A percentile compares a stretch with the other conserved stretches of the same genome.
Conservation (phyloP, 352 stramenopile genomes). For the Phytophthora aleatoria region DNA sequence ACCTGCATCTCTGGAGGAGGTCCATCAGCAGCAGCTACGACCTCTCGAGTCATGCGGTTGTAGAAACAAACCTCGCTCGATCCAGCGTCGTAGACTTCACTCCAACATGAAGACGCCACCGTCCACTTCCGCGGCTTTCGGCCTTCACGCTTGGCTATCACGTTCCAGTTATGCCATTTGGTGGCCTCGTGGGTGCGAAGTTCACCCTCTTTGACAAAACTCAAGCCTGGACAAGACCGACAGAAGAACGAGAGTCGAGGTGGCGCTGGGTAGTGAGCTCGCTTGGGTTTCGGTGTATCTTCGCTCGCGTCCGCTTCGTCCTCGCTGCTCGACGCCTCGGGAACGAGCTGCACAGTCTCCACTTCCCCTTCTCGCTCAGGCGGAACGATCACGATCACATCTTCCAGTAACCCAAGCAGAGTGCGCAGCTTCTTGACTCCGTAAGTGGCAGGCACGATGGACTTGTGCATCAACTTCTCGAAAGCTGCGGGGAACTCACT, state of each 20-base stretch:
- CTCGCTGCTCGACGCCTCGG: conserved; percentile 39
- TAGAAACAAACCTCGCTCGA: conserved; percentile 71
- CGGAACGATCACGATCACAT: conserved; percentile 55
- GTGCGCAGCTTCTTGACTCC: conserved; percentile 84
- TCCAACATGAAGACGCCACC: conserved; percentile 70
- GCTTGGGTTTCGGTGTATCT: conserved; percentile 19
- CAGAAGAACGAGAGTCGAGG: conserved; percentile 63
- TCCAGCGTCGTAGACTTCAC: conserved; percentile 68
- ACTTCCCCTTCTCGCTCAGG: conserved; percentile 54
- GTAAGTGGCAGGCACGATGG: conserved; percentile 54
- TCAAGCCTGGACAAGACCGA: conserved; percentile 67
- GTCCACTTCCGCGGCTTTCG: conserved; percentile 54
- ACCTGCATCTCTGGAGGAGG: conserved; percentile 70
- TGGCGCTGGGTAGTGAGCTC: conserved; percentile 35
- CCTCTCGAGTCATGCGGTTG: conserved; percentile 71
- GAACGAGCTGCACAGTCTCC: conserved; percentile 68
- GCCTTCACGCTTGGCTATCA: conserved; percentile 43
- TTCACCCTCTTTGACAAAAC: conserved; percentile 62
- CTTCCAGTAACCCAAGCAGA: conserved; percentile 58
- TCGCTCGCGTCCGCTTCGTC: conserved; percentile 28
- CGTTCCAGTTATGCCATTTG: conserved; percentile 86
- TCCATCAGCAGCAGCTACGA: conserved; percentile 51
- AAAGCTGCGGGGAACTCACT: conserved; percentile 54
- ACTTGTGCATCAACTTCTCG: conserved; percentile 74
- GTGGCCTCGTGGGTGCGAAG: conserved; percentile 67